Conservation (phyloP, 148 eudicot genomes). For the Fallopia convolvulus region DNA sequence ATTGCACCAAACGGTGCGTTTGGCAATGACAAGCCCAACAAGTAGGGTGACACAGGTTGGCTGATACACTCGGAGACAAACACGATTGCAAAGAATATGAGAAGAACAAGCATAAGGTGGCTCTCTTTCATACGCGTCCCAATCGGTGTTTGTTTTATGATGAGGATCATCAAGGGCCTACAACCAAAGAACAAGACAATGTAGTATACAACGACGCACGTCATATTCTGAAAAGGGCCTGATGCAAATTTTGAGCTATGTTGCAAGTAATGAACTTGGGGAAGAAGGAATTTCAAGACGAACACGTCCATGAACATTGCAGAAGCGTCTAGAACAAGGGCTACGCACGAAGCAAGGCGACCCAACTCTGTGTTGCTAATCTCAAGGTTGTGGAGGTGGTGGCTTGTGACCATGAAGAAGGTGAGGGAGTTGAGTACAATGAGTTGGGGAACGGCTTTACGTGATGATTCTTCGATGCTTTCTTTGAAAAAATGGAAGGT, state of each 20-base stretch:
- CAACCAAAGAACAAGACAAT: conserved; percentile 16
- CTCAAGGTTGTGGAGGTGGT: conserved; percentile 19
- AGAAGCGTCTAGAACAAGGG: conserved; percentile 19
- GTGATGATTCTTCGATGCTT: conserved; percentile 2
- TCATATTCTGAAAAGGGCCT: background rate
- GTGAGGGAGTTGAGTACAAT: conserved; percentile 24
- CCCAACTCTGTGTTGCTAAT: conserved; percentile 30
- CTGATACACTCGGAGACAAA: conserved; percentile 23
- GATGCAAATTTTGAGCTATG: background rate
- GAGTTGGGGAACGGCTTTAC: conserved; percentile 6
- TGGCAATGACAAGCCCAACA: conserved; percentile 32
- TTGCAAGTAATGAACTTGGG: background rate
- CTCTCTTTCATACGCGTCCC: conserved; percentile 21
- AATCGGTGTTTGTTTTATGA: conserved; percentile 20
- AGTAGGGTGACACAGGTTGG: conserved; percentile 23
- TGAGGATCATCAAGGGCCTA: conserved; percentile 26
- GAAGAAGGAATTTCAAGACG: background rate
- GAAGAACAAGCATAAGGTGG: conserved; percentile 21
- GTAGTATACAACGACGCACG: conserved; percentile 14
- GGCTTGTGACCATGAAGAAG: conserved; percentile 24
- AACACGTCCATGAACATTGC: conserved; percentile 12
- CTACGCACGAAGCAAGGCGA: conserved; percentile 21
- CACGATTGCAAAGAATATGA: conserved; percentile 20
- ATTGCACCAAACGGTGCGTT: conserved; percentile 33
- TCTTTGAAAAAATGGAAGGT: conserved; percentile 16